Conservation (phyloP, 2,329 filamentous ascomycete species). For the Colletotrichum liriopes region DNA sequence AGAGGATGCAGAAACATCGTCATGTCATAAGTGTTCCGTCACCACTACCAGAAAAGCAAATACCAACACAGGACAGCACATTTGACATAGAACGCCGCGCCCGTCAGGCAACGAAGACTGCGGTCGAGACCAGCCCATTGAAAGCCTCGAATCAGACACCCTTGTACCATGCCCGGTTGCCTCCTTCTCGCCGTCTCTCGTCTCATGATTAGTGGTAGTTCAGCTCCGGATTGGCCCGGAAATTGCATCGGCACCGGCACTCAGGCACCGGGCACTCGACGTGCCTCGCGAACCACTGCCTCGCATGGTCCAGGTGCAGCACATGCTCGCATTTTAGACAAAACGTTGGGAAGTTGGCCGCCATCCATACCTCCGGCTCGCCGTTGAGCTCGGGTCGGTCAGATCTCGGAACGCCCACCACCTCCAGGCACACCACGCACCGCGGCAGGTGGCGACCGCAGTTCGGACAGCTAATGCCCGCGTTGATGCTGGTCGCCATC, state of each 20-base stretch:
- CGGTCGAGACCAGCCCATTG: neutral
- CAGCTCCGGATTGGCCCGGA: slow-evolving; percentile 72
- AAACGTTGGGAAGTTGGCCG: slow-evolving; percentile 77
- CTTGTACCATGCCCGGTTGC: slow-evolving; percentile 11
- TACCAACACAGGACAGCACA: neutral
- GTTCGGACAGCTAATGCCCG: slow-evolving; percentile 76
- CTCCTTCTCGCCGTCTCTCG: neutral
- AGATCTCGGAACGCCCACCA: slow-evolving; percentile 75
- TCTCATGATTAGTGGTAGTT: slow-evolving; percentile 59
- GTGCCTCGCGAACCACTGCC: slow-evolving; percentile 77
- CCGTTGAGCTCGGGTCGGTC: slow-evolving; percentile 69
- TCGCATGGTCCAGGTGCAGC: slow-evolving; percentile 76
- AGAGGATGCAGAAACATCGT: slow-evolving; percentile 20
- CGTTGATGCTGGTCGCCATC: slow-evolving; percentile 69
- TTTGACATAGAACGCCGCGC: slow-evolving; percentile 13
- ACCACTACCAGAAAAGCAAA: slow-evolving; percentile 13
- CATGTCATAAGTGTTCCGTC: slow-evolving; percentile 36
- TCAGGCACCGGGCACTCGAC: slow-evolving; percentile 79
- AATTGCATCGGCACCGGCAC: slow-evolving; percentile 77
- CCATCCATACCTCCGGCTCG: slow-evolving; percentile 62
- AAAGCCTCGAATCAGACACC: slow-evolving; percentile 4
- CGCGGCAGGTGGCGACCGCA: slow-evolving; percentile 78
- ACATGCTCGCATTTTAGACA: slow-evolving; percentile 79
- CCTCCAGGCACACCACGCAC: slow-evolving; percentile 78
- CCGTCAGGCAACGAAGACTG: neutral